Evolutionary conservation across 1,284 basidiomycete species (phyloP).

Genomic region (Cryptococcus sp.): DNA sequence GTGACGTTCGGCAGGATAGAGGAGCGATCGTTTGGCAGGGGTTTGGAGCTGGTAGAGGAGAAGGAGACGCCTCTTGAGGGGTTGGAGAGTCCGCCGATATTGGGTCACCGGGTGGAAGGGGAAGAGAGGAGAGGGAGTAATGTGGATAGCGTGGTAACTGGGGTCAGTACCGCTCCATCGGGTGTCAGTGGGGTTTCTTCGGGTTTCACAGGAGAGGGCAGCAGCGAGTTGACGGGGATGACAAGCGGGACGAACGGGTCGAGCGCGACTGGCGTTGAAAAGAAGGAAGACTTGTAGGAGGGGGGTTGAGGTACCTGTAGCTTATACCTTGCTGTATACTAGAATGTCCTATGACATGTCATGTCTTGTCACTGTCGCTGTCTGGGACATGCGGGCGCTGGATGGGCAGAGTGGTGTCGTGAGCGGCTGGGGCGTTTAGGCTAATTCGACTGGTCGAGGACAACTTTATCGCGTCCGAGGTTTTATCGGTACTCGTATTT

Average conservation of each 20-base stretch:
- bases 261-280: neutral
- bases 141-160: slow-evolving; percentile 1
- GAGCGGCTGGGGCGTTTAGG: no score
- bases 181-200: neutral
- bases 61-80: neutral
- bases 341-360: no score
- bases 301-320: no score
- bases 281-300: no score
- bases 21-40: slow-evolving; percentile 6
- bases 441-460: no score
- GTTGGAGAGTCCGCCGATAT: neutral
- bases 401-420: no score
- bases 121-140: slow-evolving; percentile 2
- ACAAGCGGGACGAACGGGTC: neutral
- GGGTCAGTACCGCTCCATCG: neutral
- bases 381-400: no score
- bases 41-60: slow-evolving; percentile 3
- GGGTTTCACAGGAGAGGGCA: no score
- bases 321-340: no score
- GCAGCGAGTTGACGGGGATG: neutral
- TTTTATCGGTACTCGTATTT: no score
- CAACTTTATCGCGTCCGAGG: no score
- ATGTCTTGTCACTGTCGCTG: no score
- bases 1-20: slow-evolving; percentile 5
- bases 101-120: neutral